phyloP scores from a whole-genome alignment of 306 rosid species.

The Prunus kanzakura region DNA sequence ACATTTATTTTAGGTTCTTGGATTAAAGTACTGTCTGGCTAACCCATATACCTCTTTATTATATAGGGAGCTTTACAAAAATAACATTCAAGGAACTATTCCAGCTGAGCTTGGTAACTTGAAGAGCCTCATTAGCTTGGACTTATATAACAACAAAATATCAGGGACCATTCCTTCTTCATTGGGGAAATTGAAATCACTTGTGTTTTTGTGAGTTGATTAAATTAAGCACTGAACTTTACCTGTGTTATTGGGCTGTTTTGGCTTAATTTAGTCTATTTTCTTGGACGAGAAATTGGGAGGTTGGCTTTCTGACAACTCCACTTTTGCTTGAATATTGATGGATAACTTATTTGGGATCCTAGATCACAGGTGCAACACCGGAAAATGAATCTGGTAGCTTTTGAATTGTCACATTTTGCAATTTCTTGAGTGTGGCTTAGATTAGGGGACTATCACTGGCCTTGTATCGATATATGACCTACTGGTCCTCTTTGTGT shows the following conservation, averaged over 20 bases:
- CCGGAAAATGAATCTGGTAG: background rate
- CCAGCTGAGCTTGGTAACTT: slow-evolving; percentile 83
- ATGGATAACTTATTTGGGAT: background rate
- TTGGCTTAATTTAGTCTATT: background rate
- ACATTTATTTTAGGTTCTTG: background rate
- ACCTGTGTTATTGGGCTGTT: background rate
- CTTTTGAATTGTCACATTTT: background rate
- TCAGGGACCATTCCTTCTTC: slow-evolving; percentile 75
- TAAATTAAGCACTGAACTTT: background rate
- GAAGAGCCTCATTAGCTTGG: slow-evolving; percentile 88
- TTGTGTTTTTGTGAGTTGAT: slow-evolving; percentile 83
- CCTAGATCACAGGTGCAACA: background rate
- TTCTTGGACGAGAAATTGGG: background rate
- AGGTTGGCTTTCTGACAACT: background rate
- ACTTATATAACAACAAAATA: slow-evolving; percentile 84
- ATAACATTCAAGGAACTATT: slow-evolving; percentile 85
- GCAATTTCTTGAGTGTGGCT: background rate
- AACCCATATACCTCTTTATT: background rate
- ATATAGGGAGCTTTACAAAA: slow-evolving; percentile 86
- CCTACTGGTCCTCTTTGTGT: too few species aligned
- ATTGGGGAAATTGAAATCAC: slow-evolving; percentile 81
- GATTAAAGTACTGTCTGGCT: background rate
- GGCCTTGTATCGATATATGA: background rate
- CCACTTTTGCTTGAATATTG: background rate
- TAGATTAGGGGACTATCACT: background rate